Base-by-base conservation (phyloP, 2,329 filamentous ascomycete species). In the Cladophialophora psammophila region DNA sequence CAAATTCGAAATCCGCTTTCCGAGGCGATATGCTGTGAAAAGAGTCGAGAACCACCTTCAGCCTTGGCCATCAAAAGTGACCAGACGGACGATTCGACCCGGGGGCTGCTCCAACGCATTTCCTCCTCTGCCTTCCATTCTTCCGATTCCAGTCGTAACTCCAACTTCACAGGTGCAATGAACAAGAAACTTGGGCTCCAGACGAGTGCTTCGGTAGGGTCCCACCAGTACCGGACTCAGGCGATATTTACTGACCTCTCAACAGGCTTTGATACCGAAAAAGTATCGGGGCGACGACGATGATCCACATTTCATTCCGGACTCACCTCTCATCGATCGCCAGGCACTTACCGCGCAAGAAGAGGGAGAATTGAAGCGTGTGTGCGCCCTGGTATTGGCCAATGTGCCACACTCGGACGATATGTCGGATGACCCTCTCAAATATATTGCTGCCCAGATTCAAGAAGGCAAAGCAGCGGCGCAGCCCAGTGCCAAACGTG, bases 261-360 rank as follows among this genome's bases (percentile, higher is more conserved):
- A 15, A 15, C 35, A 68, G 68, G 65, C 63, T 31, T 42, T 60
- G 38, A 67, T 64, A 9, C 36, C 71, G 50, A 79, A 78, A 66
- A 74, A 78, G 50, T 77, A 80, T 62, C 73, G 73, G 13, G 78
- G 80, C 54, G 77, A 78, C 6, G 72, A 76, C 0, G 73, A 73
- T 31, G 72, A 72, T 62, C 73, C 69, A 55, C 70, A 75, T 60
- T 76, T 74, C 58, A 71, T 74, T 32, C 75, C 77, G 4, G 63
- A 68, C 3, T 77, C 78, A 2, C 74, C 77, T 3, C 64, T 79
- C 26, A 75, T 80, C 20, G 71, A 75, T 12, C 76, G 79, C 31
- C 78, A 76, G 66, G 61, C 73, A 2, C 72, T 81, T 13, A 69
- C 74, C 2, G 72, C 74, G 6, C 73, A 77, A 26, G 57, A 79